A percentile compares a stretch with the other conserved stretches of the same genome.
phyloP scores from a whole-genome alignment of 345 rosid species.

The Conringia planisiliqua region DNA sequence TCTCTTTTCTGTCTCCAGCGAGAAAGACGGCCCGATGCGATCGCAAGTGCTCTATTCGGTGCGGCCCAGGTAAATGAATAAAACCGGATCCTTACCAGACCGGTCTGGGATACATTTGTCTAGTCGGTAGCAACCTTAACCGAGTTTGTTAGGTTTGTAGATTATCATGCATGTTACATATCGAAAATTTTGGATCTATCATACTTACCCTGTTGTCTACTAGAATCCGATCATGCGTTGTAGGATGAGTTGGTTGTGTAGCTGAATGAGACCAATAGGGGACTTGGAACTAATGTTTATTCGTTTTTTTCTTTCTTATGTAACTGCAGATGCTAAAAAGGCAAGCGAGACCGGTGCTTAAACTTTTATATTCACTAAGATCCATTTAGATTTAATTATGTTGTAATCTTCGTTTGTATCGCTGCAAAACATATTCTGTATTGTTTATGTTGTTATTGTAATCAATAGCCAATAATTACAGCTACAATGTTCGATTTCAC shows the following conservation, averaged over 20 bases:
- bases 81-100: background rate
- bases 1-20: constrained; percentile 24
- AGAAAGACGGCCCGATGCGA: constrained; percentile 52
- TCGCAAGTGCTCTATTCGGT: constrained; percentile 49
- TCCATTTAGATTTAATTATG: background rate
- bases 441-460: background rate
- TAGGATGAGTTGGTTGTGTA: background rate
- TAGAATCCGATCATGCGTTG: background rate
- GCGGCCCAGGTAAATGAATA: constrained; percentile 40
- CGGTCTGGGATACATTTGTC: background rate
- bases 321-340: constrained; percentile 20
- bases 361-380: background rate
- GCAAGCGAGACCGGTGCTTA: constrained; percentile 14
- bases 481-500: background rate
- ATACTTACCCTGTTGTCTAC: background rate
- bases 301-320: background rate
- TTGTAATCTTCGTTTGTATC: constrained; percentile 4
- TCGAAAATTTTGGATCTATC: background rate
- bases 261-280: background rate
- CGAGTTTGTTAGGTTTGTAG: background rate
- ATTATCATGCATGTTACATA: background rate
- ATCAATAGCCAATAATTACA: background rate
- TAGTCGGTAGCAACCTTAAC: background rate
- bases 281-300: background rate
- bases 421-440: background rate